Percentiles rank a stretch among this genome's conserved stretches.
Conservation (phyloP, 140 eudicot species). For the Ambrosia hybrid region DNA sequence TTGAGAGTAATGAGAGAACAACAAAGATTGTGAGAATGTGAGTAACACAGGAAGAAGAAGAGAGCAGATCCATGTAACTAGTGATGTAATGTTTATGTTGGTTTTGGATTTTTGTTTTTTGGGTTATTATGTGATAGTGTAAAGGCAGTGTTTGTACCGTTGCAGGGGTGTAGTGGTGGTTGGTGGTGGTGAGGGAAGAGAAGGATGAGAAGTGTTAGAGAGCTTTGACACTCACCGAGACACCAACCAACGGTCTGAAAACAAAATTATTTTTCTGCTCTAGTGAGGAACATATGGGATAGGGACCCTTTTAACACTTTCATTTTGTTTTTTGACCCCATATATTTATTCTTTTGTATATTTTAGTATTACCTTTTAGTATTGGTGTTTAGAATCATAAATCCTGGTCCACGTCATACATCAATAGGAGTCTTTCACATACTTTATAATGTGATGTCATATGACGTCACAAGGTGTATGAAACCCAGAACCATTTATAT, state of each 20-base stretch:
- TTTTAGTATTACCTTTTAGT: too few species aligned
- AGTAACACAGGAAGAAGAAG: slow-evolving; percentile 14
- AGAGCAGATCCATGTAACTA: slow-evolving; percentile 48
- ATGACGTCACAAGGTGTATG: too few species aligned
- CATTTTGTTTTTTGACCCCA: not conserved
- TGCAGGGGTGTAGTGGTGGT: slow-evolving; percentile 3
- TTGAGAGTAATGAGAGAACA: slow-evolving; percentile 38
- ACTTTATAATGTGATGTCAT: too few species aligned
- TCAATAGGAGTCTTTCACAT: too few species aligned
- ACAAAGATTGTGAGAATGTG: slow-evolving; percentile 31
- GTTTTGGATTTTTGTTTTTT: slow-evolving; percentile 21
- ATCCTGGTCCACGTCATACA: too few species aligned
- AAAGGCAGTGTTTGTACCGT: slow-evolving; percentile 17
- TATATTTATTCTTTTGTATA: not conserved
- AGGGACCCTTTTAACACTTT: slow-evolving; percentile 14
- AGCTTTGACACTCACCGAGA: not conserved
- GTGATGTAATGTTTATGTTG: slow-evolving; percentile 2
- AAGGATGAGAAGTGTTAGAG: not conserved
- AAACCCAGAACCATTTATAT: too few species aligned
- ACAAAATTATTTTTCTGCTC: not conserved
- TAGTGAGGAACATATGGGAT: slow-evolving; percentile 8
- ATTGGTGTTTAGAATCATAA: too few species aligned
- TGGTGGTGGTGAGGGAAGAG: not conserved
- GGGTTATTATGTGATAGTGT: slow-evolving; percentile 8
- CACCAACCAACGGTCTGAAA: slow-evolving; percentile 22